Evolutionary conservation across 495 filamentous ascomycete genomes (phyloP).

Genomic region (Penicillium arizonense): DNA sequence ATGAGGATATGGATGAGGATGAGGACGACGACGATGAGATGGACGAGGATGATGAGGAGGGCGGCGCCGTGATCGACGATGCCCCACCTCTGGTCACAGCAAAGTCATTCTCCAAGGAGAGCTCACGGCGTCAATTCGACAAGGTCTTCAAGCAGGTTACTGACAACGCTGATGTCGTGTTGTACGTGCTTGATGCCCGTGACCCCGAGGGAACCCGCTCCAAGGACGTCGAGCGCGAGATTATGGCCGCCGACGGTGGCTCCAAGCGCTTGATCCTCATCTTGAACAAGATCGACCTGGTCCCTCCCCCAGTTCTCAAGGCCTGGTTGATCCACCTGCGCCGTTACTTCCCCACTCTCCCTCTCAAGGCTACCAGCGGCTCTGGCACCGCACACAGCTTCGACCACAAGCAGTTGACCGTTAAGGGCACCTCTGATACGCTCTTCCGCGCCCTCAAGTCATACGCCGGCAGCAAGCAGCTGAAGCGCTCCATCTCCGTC

Average conservation of each 20-base stretch:
- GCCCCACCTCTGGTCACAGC: slow-evolving; percentile 29
- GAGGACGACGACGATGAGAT: slow-evolving; percentile 47
- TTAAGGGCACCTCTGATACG: slow-evolving; percentile 79
- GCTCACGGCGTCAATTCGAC: slow-evolving; percentile 83
- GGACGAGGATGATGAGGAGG: slow-evolving; percentile 47
- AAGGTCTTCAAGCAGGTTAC: slow-evolving; percentile 97
- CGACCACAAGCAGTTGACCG: slow-evolving; percentile 85
- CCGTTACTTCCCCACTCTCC: slow-evolving; percentile 89
- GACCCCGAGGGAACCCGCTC: slow-evolving; percentile 92
- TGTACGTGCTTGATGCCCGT: slow-evolving; percentile 93
- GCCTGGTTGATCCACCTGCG: slow-evolving; percentile 82
- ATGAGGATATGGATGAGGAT: slow-evolving; percentile 55
- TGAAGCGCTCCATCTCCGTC: slow-evolving; percentile 87
- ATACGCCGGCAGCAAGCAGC: slow-evolving; percentile 76
- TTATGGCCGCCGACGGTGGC: slow-evolving; percentile 80
- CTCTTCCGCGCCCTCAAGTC: slow-evolving; percentile 91
- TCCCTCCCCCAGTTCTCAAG: slow-evolving; percentile 77
- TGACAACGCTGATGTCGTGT: slow-evolving; percentile 81
- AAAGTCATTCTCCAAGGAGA: slow-evolving; percentile 53
- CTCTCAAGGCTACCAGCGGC: slow-evolving; percentile 80
- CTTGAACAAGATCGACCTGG: slow-evolving; percentile 94
- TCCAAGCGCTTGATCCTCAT: slow-evolving; percentile 89
- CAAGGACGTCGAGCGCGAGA: slow-evolving; percentile 81
- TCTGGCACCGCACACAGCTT: slow-evolving; percentile 86
- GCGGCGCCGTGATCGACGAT: slow-evolving; percentile 22